A percentile compares a stretch with the other conserved stretches of the same genome.
Conservation (phyloP, 305 asterid species). For the Solanum hybrid region DNA sequence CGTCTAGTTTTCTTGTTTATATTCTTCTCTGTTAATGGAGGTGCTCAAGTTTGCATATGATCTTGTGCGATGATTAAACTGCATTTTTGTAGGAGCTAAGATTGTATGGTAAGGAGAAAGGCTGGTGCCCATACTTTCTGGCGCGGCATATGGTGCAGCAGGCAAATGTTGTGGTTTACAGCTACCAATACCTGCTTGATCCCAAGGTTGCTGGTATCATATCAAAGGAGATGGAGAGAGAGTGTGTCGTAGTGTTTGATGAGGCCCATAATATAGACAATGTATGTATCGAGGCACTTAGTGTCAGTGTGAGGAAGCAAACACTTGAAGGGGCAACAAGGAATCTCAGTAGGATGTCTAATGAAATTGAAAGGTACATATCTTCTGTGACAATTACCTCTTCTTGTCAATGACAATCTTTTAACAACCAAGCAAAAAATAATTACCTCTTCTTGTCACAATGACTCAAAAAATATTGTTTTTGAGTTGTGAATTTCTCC, state of each 20-base stretch:
- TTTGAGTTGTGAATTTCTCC: not conserved
- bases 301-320: constrained; percentile 90
- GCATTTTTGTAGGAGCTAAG: constrained; percentile 51
- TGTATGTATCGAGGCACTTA: constrained; percentile 96
- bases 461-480: not conserved
- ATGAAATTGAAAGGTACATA: constrained; percentile 83
- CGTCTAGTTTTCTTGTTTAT: not conserved
- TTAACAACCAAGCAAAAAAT: not conserved
- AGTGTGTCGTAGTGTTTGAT: constrained; percentile 91
- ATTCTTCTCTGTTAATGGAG: not conserved
- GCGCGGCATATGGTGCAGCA: constrained; percentile 97
- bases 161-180: constrained; percentile 92
- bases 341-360: constrained; percentile 78
- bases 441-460: not conserved
- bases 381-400: not conserved
- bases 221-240: constrained; percentile 98
- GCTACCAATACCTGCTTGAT: constrained; percentile 95
- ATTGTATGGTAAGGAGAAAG: constrained; percentile 70
- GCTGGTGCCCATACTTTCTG: constrained; percentile 94
- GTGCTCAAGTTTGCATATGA: not conserved
- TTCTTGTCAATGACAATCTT: not conserved
- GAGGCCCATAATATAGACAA: constrained; percentile 98
- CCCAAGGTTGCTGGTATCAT: constrained; percentile 97
- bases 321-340: constrained; percentile 97
- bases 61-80: not conserved